phyloP scores from a whole-genome alignment of 2,329 filamentous ascomycete species.

The Sporothrix luriei region DNA sequence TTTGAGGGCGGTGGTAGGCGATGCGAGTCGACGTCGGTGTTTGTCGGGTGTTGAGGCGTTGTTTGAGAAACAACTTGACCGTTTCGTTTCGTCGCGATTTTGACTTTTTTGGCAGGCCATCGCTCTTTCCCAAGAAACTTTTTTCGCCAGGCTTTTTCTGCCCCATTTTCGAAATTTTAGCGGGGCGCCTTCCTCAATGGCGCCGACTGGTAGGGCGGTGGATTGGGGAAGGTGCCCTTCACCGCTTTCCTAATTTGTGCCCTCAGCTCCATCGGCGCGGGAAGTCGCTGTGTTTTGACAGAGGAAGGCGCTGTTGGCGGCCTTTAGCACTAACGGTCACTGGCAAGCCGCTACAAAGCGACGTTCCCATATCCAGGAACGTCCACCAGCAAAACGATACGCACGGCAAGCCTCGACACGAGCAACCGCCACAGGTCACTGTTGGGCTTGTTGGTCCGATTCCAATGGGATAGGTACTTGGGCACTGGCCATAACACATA shows the following conservation, averaged over 20 bases:
- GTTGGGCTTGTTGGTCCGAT: not conserved
- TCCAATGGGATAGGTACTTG: not conserved
- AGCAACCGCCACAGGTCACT: not conserved
- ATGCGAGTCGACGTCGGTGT: not conserved
- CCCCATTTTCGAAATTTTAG: slow-evolving; percentile 32
- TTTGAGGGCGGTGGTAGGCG: not conserved
- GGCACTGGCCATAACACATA: not conserved
- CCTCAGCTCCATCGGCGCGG: not conserved
- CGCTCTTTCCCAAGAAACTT: slow-evolving; percentile 27
- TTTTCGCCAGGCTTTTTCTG: slow-evolving; percentile 28
- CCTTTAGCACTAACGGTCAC: not conserved
- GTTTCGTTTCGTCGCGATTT: not conserved
- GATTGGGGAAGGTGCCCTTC: not conserved
- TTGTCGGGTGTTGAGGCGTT: not conserved
- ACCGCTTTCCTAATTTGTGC: slow-evolving; percentile 34
- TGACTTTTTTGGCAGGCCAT: not conserved
- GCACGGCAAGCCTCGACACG: not conserved
- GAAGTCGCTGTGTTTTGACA: not conserved
- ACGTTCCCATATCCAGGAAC: not conserved
- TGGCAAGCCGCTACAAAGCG: slow-evolving; percentile 14
- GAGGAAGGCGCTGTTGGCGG: not conserved
- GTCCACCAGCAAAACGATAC: not conserved
- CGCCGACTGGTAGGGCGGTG: slow-evolving; percentile 11
- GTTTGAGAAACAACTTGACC: not conserved
- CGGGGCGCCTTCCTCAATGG: slow-evolving; percentile 13